A percentile compares a stretch with the other conserved stretches of the same genome.
phyloP scores from a whole-genome alignment of 371 early-diverging fungal species.

The Nematocida parisii region DNA sequence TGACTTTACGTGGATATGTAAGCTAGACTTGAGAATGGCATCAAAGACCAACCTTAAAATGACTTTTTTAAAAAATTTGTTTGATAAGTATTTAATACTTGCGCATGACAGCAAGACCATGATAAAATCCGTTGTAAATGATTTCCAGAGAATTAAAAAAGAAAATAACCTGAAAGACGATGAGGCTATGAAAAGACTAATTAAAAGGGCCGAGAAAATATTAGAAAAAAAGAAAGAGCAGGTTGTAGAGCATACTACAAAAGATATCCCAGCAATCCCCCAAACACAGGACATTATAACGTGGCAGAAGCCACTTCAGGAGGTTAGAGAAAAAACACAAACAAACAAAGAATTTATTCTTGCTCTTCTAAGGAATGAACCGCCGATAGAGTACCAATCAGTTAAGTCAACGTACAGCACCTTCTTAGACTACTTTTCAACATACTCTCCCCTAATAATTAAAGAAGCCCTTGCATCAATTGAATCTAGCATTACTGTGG shows the following conservation, averaged over 20 bases:
- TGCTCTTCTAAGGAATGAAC: not conserved
- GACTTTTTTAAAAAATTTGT: slow-evolving; percentile 29
- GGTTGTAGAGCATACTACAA: not conserved
- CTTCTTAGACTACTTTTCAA: slow-evolving; percentile 26
- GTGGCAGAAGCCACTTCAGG: not conserved
- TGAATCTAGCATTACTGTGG: not conserved
- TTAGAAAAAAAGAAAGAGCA: not conserved
- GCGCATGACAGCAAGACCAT: not conserved
- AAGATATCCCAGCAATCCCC: not conserved
- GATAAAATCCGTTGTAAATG: not conserved
- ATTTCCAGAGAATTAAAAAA: not conserved
- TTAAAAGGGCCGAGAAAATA: slow-evolving; percentile 8
- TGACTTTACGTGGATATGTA: slow-evolving; percentile 22
- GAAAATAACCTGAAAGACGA: slow-evolving; percentile 21
- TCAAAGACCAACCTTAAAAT: slow-evolving; percentile 27
- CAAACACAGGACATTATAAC: slow-evolving; percentile 17
- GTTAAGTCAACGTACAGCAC: not conserved
- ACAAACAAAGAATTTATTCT: not conserved
- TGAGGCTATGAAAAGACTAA: slow-evolving; percentile 15
- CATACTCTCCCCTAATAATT: slow-evolving; percentile 29
- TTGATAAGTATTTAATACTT: slow-evolving; percentile 22
- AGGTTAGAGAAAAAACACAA: not conserved
- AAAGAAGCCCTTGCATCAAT: slow-evolving; percentile 23
- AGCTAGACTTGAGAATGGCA: slow-evolving; percentile 1
- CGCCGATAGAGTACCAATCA: not conserved